Conservation (phyloP, 768 basidiomycete species). For the Paxillus involutus region DNA sequence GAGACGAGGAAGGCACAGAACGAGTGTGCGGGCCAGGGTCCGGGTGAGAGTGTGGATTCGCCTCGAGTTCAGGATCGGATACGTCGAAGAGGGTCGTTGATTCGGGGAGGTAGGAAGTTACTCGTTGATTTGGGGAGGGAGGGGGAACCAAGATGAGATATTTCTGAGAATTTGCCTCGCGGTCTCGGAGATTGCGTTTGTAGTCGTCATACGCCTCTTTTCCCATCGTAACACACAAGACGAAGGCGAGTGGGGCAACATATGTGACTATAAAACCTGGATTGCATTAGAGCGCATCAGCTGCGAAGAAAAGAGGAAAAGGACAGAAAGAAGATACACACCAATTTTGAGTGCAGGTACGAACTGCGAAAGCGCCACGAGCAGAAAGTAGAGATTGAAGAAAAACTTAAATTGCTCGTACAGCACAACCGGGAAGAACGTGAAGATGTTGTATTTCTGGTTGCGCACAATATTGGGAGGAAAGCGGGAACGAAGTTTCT, state of each 20-base stretch:
- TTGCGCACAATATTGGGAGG: conserved; percentile 94
- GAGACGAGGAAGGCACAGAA: conserved; percentile 81
- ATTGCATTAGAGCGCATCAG: not conserved
- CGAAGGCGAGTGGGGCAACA: conserved; percentile 94
- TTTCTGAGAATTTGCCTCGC: conserved; percentile 91
- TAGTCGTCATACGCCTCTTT: conserved; percentile 99
- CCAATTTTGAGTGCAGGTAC: conserved; percentile 95
- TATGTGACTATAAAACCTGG: conserved; percentile 94
- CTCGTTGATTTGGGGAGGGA: conserved; percentile 35
- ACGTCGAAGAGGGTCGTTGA: conserved; percentile 17
- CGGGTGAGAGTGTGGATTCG: conserved; percentile 13
- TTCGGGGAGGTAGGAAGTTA: conserved; percentile 11
- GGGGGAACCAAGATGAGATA: conserved; percentile 76
- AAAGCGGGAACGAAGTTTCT: conserved; percentile 68
- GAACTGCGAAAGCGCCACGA: conserved; percentile 96
- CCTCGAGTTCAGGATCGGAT: conserved; percentile 21
- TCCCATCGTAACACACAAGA: conserved; percentile 92
- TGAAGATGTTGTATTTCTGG: conserved; percentile 96
- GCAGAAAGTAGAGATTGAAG: conserved; percentile 97
- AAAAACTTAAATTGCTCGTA: conserved; percentile 99
- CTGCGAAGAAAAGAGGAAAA: not conserved
- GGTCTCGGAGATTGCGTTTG: conserved; percentile 87
- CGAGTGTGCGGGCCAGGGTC: conserved; percentile 56
- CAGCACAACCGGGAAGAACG: conserved; percentile 96
- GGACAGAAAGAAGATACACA: conserved; percentile 33